phyloP scores from a whole-genome alignment of 805 yeast genomes.

The Pichia occidentalis region DNA sequence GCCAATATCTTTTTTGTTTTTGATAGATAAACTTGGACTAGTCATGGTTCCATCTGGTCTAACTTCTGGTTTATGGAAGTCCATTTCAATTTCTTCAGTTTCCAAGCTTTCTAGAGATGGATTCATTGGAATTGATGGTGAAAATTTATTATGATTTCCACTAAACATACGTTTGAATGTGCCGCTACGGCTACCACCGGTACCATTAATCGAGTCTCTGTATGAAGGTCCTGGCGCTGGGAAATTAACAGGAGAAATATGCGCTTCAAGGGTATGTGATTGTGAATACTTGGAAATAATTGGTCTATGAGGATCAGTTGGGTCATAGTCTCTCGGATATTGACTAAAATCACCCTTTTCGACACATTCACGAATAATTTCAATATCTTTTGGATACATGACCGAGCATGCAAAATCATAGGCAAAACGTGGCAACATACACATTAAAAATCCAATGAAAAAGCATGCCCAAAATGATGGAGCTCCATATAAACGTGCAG shows the following conservation, averaged over 20 bases:
- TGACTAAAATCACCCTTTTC: conserved; percentile 58
- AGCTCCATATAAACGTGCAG: conserved; percentile 55
- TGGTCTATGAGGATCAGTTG: conserved; percentile 67
- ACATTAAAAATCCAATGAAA: conserved; percentile 54
- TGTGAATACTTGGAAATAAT: conserved; percentile 42
- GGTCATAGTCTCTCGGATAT: conserved; percentile 66
- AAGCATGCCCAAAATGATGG: conserved; percentile 62
- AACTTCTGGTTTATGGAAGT: conserved; percentile 24
- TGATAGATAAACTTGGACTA: conserved; percentile 27
- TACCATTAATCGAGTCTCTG: conserved; percentile 31
- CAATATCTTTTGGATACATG: conserved; percentile 59
- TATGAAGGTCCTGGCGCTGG: conserved; percentile 17
- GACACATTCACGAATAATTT: conserved; percentile 68
- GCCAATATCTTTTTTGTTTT: conserved; percentile 9
- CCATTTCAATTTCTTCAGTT: conserved; percentile 50
- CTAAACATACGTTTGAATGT: conserved; percentile 34
- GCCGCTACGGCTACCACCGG: conserved; percentile 33
- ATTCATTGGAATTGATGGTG: conserved; percentile 29
- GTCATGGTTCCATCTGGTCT: conserved; percentile 27
- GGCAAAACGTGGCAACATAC: conserved; percentile 62
- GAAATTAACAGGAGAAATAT: conserved; percentile 14
- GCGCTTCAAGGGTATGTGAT: conserved; percentile 27
- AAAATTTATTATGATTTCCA: conserved; percentile 19
- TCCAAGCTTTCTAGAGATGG: conserved; percentile 32
- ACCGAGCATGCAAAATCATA: conserved; percentile 50